Base-by-base conservation (phyloP, 164 flowering plant genomes). In the Pachysandra terminalis region DNA sequence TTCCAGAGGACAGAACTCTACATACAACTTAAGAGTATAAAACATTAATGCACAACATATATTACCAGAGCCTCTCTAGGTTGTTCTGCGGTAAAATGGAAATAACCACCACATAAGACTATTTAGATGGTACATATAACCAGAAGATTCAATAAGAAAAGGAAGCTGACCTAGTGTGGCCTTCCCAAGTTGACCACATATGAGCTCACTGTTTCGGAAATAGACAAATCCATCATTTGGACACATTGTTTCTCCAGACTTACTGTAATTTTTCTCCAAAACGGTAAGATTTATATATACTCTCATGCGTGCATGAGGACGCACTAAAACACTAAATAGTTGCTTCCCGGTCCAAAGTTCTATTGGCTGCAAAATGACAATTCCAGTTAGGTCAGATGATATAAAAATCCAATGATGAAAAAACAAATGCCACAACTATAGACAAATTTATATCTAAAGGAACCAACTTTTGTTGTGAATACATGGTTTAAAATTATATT, bases 271-370 rank as follows among this genome's bases (percentile, higher is more conserved):
- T 79, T 84, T 90, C 86, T 96, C 98, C 61, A 64, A 76, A 10
- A 85, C 84, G 61, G 86, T 84, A 40, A 93, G 86, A 84, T 87
- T 96, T 58, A 96, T 48, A 76, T 77, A 96, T 45, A 96, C 98
- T 71, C 81, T 90, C 83, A 86, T 77, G 49, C 57, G 71, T 65
- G 98, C 90, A 79, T 86, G 67, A 17, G 99, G 96, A 9, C 97
- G 97, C 53, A 93, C 56, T 32, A 96, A 80, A 60, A 96, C 85
- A 74, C 81, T 84, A 73, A 96, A 90, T 59, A 96, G 74, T 72
- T 96, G 98, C 73, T 96, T 96, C 25, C 99, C 97, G 45, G 94
- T 91, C 99, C 99, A 93, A 41, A 96, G 92, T 75, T 93, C 98
- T 25, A 93, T 67, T 68, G 99, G 98, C 99, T 96, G 92, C 79